Evolutionary conservation across 148 eudicot genomes (phyloP).

Genomic region (Rhododendron ferrugineum): DNA sequence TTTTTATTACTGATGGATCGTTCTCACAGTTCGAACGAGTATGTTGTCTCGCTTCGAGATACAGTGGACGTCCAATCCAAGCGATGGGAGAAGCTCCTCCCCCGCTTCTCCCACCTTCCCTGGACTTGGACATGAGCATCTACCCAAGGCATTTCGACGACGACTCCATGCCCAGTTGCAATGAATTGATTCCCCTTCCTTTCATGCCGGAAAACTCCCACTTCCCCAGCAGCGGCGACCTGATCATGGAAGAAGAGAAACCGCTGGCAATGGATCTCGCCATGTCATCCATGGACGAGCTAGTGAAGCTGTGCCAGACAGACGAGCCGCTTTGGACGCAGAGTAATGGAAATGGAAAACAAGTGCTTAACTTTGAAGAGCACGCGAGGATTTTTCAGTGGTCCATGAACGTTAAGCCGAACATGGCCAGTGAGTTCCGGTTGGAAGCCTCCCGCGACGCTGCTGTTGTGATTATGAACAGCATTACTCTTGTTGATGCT

Average conservation of each 20-base stretch:
- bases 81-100: conserved; percentile 36
- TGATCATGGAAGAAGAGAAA: conserved; percentile 73
- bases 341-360: conserved; percentile 20
- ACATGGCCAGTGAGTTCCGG: conserved; percentile 30
- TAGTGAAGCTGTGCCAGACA: conserved; percentile 58
- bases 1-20: no score
- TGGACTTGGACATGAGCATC: conserved; percentile 75
- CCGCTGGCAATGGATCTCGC: conserved; percentile 71
- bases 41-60: conserved; percentile 54
- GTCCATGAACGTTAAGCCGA: conserved; percentile 36
- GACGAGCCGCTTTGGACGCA: conserved; percentile 73
- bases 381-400: conserved; percentile 65
- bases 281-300: conserved; percentile 58
- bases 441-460: conserved; percentile 64
- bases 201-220: conserved; percentile 40
- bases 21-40: conserved; percentile 60
- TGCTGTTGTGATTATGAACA: conserved; percentile 86
- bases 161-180: conserved; percentile 33
- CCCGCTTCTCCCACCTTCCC: conserved; percentile 46
- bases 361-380: conserved; percentile 73
- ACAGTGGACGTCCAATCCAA: conserved; percentile 53
- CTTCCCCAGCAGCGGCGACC: conserved; percentile 20
- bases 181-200: conserved; percentile 46
- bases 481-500: conserved; percentile 83
- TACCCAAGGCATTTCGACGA: conserved; percentile 71